A percentile compares a stretch with the other conserved stretches of the same genome.
These are phyloP conservation scores for Boletus bicolor DNA, from an alignment of 768 basidiomycete species.

Conservation along the genomic window DNA sequence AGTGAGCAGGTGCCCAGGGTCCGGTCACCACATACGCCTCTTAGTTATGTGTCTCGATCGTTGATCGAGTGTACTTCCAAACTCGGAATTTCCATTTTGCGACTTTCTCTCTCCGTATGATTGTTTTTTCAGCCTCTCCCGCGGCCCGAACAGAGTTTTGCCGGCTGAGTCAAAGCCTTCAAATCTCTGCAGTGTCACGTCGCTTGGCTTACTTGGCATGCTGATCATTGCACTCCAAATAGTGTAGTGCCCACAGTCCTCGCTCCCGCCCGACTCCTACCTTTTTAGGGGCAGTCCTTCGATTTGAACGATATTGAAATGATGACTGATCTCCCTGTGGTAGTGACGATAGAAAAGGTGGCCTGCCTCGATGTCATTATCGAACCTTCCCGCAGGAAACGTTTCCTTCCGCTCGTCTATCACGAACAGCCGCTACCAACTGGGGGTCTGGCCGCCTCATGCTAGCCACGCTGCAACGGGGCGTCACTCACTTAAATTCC, in stretches of 20 bases:
- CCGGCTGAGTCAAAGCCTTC: not conserved
- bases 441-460: slow-evolving; percentile 35
- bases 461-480: slow-evolving; percentile 35
- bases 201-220: slow-evolving; percentile 8
- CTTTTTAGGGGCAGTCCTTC: slow-evolving; percentile 27
- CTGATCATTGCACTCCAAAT: slow-evolving; percentile 9
- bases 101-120: slow-evolving; percentile 4
- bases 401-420: slow-evolving; percentile 32
- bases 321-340: slow-evolving; percentile 28
- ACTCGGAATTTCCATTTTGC: slow-evolving; percentile 12
- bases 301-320: slow-evolving; percentile 29
- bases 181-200: not conserved
- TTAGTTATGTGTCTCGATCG: slow-evolving; percentile 11
- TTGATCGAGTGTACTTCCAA: slow-evolving; percentile 19
- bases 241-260: not conserved
- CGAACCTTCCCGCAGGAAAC: slow-evolving; percentile 27
- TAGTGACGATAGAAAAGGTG: slow-evolving; percentile 31
- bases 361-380: slow-evolving; percentile 22
- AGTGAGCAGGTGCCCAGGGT: slow-evolving; percentile 10
- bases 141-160: not conserved
- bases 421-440: slow-evolving; percentile 30
- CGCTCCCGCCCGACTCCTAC: slow-evolving; percentile 13
- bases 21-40: not conserved
- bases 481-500: slow-evolving; percentile 33
- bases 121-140: not conserved